Base-by-base conservation (phyloP, 306 rosid species). In the Glycine latifolia region DNA sequence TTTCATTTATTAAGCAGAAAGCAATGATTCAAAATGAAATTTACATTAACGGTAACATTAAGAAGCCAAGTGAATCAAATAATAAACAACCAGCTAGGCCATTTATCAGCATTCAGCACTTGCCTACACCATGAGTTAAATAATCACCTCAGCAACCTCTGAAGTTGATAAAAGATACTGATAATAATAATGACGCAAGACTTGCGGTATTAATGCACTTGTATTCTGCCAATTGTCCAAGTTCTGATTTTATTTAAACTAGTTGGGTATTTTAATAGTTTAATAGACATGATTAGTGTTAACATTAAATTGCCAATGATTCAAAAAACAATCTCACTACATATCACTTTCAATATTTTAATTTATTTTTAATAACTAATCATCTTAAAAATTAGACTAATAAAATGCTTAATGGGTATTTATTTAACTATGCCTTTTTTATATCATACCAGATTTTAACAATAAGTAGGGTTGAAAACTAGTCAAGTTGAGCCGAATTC, bases 161-260 rank as follows among this genome's bases (percentile, higher is more conserved):
- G 94, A 79, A 72, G 94, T 85, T 44, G 98, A 90, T 73, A 95
- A 93, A 87, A 91, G 92, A 87, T 87, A 93, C 44, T 91, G 92
- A 83, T 95, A 91, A 83, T 95, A 95, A 78, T 95, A 95, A 84
- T 93, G 99, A 61, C 99, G 98, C 85, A 95, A 82, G 67, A 98
- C 96, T 86, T 95, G 96, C 33, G 97, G 89, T 69, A 90, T 91
- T 67, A 87, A 83, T 75, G 96, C 91, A 44, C 89, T 82, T 79
- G 94, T 58, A 53, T 84, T 85, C 86, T 90, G 89, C 91, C 95
- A 86, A 83, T 71, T 76, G 59, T 93, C 97, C 84, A 93, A 84
- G 84, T 93, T 80, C 81, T 89, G 95, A 26, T 26, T 26, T 2
- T 26, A 26, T 26, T 26, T 26, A 26, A 26, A 26, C 31, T 26